A percentile compares a stretch with the other conserved stretches of the same genome.
phyloP scores from a whole-genome alignment of 768 basidiomycete genomes.

The Antrodiella citrinella region DNA sequence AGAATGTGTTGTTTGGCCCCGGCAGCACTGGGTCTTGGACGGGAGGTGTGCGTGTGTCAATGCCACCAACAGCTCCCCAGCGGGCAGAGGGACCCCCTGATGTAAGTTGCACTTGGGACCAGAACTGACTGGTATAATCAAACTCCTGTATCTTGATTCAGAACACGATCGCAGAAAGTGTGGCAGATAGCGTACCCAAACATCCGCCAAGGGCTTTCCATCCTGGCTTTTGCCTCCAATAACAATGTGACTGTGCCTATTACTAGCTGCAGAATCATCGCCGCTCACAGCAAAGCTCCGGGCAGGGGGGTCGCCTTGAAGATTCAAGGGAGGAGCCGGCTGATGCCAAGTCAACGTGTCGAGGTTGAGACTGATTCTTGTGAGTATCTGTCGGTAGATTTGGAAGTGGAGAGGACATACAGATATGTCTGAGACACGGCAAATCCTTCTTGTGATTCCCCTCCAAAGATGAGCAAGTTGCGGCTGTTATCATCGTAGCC shows the following conservation, averaged over 20 bases:
- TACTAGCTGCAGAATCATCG: conserved; percentile 72
- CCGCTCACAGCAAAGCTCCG: conserved; percentile 60
- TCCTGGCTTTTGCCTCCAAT: conserved; percentile 60
- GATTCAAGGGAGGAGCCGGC: conserved; percentile 43
- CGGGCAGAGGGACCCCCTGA: conserved; percentile 50
- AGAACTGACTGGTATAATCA: conserved; percentile 70
- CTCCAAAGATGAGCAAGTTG: conserved; percentile 66
- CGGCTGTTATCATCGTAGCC: conserved; percentile 44
- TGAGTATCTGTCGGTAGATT: conserved; percentile 7
- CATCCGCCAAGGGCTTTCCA: conserved; percentile 50
- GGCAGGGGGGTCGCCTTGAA: conserved; percentile 44
- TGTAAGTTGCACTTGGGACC: conserved; percentile 51
- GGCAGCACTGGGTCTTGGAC: conserved; percentile 34
- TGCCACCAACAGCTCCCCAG: conserved; percentile 70
- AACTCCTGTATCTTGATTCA: conserved; percentile 45
- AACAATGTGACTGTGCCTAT: conserved; percentile 68
- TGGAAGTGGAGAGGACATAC: conserved; percentile 30
- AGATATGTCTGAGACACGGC: conserved; percentile 59
- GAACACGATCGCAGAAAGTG: not conserved
- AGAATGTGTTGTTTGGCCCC: conserved; percentile 66
- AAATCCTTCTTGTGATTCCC: conserved; percentile 59
- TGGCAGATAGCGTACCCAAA: conserved; percentile 52
- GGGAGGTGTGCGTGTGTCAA: conserved; percentile 42
- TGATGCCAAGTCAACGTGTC: conserved; percentile 51
- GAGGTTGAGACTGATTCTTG: conserved; percentile 47